These are phyloP conservation scores for Oryza glumipatula DNA, from an alignment of 176 grass and related monocot genomes.

Conservation along the genomic window DNA sequence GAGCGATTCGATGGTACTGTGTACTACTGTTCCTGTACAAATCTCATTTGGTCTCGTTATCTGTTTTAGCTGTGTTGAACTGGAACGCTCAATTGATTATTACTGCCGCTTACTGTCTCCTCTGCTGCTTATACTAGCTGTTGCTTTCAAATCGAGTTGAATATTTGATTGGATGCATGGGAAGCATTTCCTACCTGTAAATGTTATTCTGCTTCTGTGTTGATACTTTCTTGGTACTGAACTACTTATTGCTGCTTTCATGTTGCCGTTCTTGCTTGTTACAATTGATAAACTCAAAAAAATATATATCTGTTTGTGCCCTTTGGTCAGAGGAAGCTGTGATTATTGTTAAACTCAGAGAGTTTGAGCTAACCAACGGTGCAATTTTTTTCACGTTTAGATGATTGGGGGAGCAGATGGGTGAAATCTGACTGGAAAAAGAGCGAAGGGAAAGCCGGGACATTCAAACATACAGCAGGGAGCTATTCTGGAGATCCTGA, in stretches of 20 bases:
- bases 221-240: too few relatives aligned
- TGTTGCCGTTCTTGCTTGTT: background rate
- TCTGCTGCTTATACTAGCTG: background rate
- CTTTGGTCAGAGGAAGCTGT: background rate
- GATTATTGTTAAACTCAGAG: background rate
- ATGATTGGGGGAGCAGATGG: slow-evolving; percentile 78
- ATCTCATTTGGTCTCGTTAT: background rate
- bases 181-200: too few relatives aligned
- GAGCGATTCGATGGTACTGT: slow-evolving; percentile 84
- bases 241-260: background rate
- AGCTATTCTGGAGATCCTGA: slow-evolving; percentile 80
- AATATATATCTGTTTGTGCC: too few relatives aligned
- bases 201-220: background rate
- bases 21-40: background rate
- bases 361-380: background rate
- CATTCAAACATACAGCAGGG: slow-evolving; percentile 69
- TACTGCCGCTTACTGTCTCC: background rate
- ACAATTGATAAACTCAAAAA: background rate
- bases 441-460: slow-evolving; percentile 79
- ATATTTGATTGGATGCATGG: too few relatives aligned
- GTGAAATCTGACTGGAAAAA: slow-evolving; percentile 94
- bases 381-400: slow-evolving; percentile 25
- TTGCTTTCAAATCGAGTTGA: background rate
- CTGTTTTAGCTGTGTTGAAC: background rate
- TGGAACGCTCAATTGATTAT: background rate